A percentile compares a stretch with the other conserved stretches of the same genome.
phyloP scores from a whole-genome alignment of 768 basidiomycete genomes.

The Russula griseocarnosa region DNA sequence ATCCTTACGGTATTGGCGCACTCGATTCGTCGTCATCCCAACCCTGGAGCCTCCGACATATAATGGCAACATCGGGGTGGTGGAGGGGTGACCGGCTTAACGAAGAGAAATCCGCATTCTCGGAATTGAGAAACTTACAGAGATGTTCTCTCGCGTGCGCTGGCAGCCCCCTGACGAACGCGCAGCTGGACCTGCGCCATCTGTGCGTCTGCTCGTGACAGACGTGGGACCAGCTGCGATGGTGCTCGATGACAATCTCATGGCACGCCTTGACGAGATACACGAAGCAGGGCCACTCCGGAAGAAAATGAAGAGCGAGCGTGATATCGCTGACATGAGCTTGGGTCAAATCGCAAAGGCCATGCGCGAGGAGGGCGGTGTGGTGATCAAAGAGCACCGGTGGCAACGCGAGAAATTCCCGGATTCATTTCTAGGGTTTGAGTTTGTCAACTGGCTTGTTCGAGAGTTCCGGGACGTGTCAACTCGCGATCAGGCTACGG shows the following conservation, averaged over 20 bases:
- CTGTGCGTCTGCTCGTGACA: constrained; percentile 77
- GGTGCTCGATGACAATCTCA: constrained; percentile 71
- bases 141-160: constrained; percentile 78
- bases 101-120: constrained; percentile 81
- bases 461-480: constrained; percentile 87
- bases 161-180: constrained; percentile 67
- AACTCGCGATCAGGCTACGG: constrained; percentile 71
- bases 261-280: constrained; percentile 77
- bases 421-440: constrained; percentile 84
- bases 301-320: constrained; percentile 79
- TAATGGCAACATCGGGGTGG: constrained; percentile 48
- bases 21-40: constrained; percentile 89
- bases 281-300: constrained; percentile 67
- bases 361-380: constrained; percentile 81
- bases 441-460: constrained; percentile 90
- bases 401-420: constrained; percentile 76
- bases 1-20: constrained; percentile 88
- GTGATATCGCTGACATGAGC: constrained; percentile 64
- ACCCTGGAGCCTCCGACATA: constrained; percentile 61
- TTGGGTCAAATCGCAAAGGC: constrained; percentile 65
- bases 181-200: constrained; percentile 43
- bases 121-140: constrained; percentile 89
- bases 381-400: constrained; percentile 76
- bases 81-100: constrained; percentile 62
- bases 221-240: constrained; percentile 79